Percentiles rank a stretch among this genome's conserved stretches.
Evolutionary conservation across 2,329 filamentous ascomycete species (phyloP).

Genomic region (Neonectria hederae): DNA sequence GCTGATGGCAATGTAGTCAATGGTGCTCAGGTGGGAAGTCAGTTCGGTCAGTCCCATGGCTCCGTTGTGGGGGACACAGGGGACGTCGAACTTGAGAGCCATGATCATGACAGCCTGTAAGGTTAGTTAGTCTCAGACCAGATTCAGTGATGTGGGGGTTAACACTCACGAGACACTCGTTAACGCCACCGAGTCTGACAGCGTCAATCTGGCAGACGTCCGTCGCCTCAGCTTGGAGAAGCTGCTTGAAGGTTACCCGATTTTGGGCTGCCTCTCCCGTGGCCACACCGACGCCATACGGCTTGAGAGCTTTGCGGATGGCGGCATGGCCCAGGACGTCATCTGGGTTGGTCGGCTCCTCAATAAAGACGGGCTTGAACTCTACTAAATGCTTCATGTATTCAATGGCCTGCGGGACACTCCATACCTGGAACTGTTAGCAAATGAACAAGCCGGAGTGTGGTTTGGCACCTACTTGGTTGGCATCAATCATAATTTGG

Average conservation of each 20-base stretch:
- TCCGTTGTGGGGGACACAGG: conserved; percentile 88
- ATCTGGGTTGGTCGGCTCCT: conserved; percentile 91
- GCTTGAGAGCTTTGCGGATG: conserved; percentile 80
- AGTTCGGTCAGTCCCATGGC: conserved; percentile 92
- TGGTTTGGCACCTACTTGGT: conserved; percentile 62
- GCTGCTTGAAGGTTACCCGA: conserved; percentile 92
- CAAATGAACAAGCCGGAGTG: neutral
- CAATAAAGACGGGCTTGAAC: conserved; percentile 93
- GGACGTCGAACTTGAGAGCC: conserved; percentile 81
- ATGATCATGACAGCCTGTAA: conserved; percentile 79
- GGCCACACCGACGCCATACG: conserved; percentile 81
- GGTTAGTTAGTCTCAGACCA: neutral
- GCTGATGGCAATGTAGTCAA: conserved; percentile 88
- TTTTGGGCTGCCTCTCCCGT: conserved; percentile 97
- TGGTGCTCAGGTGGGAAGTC: conserved; percentile 90
- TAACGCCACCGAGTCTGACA: conserved; percentile 88
- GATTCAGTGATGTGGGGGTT: neutral
- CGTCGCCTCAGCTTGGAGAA: conserved; percentile 81
- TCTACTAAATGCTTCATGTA: conserved; percentile 85
- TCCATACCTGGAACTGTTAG: conserved; percentile 68
- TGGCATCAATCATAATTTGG: conserved; percentile 90
- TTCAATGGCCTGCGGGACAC: conserved; percentile 85
- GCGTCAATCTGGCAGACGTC: conserved; percentile 92
- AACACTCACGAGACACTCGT: conserved; percentile 75
- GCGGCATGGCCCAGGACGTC: conserved; percentile 89